These are phyloP conservation scores for Taiozyma onychis DNA, from an alignment of 1,139 yeast genomes.

Conservation along the genomic window DNA sequence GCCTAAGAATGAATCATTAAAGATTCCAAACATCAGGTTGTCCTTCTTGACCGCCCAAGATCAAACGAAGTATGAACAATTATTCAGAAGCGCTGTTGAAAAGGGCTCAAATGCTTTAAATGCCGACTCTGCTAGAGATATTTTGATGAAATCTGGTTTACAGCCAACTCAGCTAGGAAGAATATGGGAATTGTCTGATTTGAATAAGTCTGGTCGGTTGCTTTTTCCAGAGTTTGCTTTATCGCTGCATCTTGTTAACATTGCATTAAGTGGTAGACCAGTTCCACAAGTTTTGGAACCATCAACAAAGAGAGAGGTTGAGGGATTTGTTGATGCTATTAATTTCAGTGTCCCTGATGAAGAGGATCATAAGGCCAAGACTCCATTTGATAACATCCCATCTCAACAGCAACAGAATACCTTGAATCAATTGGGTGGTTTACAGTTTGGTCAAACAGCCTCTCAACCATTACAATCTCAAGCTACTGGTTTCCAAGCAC, in stretches of 20 bases:
- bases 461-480: slow-evolving; percentile 18
- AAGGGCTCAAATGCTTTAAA: slow-evolving; percentile 69
- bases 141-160: slow-evolving; percentile 76
- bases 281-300: slow-evolving; percentile 71
- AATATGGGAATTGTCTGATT: slow-evolving; percentile 88
- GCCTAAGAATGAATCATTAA: slow-evolving; percentile 18
- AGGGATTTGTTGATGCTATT: slow-evolving; percentile 85
- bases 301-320: slow-evolving; percentile 76
- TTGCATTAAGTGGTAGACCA: slow-evolving; percentile 70
- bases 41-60: slow-evolving; percentile 83
- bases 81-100: slow-evolving; percentile 72
- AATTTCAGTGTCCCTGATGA: slow-evolving; percentile 73
- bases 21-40: slow-evolving; percentile 39
- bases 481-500: slow-evolving; percentile 22
- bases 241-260: slow-evolving; percentile 82
- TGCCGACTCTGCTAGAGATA: slow-evolving; percentile 78
- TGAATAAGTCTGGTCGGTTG: slow-evolving; percentile 78
- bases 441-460: slow-evolving; percentile 23
- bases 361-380: slow-evolving; percentile 20
- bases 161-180: slow-evolving; percentile 73
- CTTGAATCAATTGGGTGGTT: slow-evolving; percentile 22
- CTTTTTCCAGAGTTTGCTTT: slow-evolving; percentile 93
- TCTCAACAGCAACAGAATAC: slow-evolving; percentile 23
- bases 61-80: slow-evolving; percentile 80
- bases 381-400: slow-evolving; percentile 25